Base-by-base conservation (phyloP, 2,329 filamentous ascomycete genomes). In the Didymella segeticola region DNA sequence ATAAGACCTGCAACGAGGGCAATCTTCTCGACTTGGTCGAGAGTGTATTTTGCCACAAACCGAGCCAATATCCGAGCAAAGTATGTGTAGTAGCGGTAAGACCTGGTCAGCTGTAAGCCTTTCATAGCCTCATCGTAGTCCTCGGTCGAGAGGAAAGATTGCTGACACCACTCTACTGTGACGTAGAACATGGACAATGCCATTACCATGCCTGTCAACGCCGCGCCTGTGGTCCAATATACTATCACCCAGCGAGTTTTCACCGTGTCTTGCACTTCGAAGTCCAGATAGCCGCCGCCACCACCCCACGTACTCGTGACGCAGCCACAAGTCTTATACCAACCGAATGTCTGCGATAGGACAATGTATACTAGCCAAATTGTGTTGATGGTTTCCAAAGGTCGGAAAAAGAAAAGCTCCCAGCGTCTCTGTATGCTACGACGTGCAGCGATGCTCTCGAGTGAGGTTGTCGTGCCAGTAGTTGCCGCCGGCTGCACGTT, bases 221-320 rank as follows among this genome's bases (percentile, higher is more conserved):
- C 50, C 0, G 73, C 72, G 0, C 72, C 74, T 3, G 62, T 46
- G 0, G 58, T 58, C 75, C 75, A 77, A 47, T 70, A 75, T 3
- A 43, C 57, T 0, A 52, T 15, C 0, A 75, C 68, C 57, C 65
- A 67, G 1, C 42, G 34, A 14, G 57, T 64, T 26, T 71, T 73
- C 5, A 72, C 71, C 2, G 67, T 68, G 31, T 71, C 66, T 20
- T 66, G 63, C 9, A 67, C 55, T 6, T 37, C 54, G 31, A 73
- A 72, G 43, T 80, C 76, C 26, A 80, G 68, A 46, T 80, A 80
- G 11, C 79, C 77, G n/a, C 75, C 74, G 4, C 53, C 63, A 2
- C 62, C 57, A 1, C 60, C 71, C 74, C 76, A 78, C 5, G 52
- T 65, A 17, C 72, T 75, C 2, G 74, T 71, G 38, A 75, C 69